Base-by-base conservation (phyloP, 2,329 filamentous ascomycete species). In the Teratosphaeriaceae sp. region DNA sequence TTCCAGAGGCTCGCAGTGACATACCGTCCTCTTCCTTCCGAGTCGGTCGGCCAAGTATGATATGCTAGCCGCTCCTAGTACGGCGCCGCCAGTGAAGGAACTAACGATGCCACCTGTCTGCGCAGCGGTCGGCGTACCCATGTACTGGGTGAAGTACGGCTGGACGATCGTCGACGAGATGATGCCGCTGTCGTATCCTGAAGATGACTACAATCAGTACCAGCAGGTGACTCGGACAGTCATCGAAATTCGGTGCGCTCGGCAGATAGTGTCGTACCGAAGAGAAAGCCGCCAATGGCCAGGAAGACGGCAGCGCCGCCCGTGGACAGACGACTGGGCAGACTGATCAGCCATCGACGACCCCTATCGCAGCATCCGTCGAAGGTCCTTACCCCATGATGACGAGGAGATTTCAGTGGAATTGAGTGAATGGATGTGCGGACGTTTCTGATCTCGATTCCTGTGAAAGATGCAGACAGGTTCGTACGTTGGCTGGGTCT, bases 61-160 rank as follows among this genome's bases (percentile, higher is more conserved):
- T 23, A 50, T 52, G 36, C 44, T 33, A 24, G 53, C 47, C 7
- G 52, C 49, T 5, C 52, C 50, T 4, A 52, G 34, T 2, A 61
- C 57, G 5, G 60, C 59, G 23, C 64, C 65, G 3, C 64, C 64
- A 27, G 62, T 58, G 43, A 66, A 67, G 15, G 61, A 55, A 8
- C 59, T 63, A 11, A 67, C 65, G 3, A 67, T 58, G 1, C 62
- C 64, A 18, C 65, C 60, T 3, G 41, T 47, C 3, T 46, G 47
- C 6, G 44, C 50, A 35, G 57, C 52, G 39, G 45, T 47, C 5
- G 60, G 60, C 26, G 51, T 40, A 44, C 50, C 45, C 44, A 62
- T 61, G 42, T 61, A 61, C 4, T 54, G 47, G 13, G 53, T 48
- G 44, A 62, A 63, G 15, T 52, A 48, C 6, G 44, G 40, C 8